phyloP scores from a whole-genome alignment of 2,329 filamentous ascomycete species.

The Ceratocystis ficicola region DNA sequence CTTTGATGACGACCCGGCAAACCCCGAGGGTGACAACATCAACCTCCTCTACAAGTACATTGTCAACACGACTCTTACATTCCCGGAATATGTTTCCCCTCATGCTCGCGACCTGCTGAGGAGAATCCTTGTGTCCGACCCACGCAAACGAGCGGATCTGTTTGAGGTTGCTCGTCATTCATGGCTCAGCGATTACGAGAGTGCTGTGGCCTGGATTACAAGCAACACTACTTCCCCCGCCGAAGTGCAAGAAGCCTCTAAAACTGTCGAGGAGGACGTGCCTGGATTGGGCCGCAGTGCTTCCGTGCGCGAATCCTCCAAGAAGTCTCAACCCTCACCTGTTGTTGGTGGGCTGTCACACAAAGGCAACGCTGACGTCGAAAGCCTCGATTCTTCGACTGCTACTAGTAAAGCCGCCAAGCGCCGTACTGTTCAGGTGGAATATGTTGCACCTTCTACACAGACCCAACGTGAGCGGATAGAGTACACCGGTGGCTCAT shows the following conservation, averaged over 20 bases:
- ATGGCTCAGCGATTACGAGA: constrained; percentile 95
- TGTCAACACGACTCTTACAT: constrained; percentile 88
- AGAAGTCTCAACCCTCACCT: constrained; percentile 38
- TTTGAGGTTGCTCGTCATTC: constrained; percentile 97
- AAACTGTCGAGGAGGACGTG: constrained; percentile 43
- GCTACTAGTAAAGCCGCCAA: constrained; percentile 68
- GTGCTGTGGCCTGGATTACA: constrained; percentile 92
- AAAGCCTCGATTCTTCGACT: constrained; percentile 39
- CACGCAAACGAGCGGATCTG: constrained; percentile 82
- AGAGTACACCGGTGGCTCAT: constrained; percentile 25
- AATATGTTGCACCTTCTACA: constrained; percentile 87
- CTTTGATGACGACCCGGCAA: constrained; percentile 95
- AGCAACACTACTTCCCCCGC: constrained; percentile 80
- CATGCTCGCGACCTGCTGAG: constrained; percentile 87
- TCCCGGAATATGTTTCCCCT: constrained; percentile 96
- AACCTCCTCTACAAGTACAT: constrained; percentile 99
- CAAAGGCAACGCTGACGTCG: constrained; percentile 60
- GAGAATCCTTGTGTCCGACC: constrained; percentile 88
- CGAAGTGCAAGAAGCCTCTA: constrained; percentile 72
- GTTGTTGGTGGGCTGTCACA: constrained; percentile 52
- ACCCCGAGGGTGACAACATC: constrained; percentile 97
- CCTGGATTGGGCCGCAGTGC: constrained; percentile 67
- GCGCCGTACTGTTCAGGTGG: constrained; percentile 87
- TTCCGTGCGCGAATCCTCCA: constrained; percentile 79
- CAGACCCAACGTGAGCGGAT: constrained; percentile 62